Conservation (phyloP, 2,329 filamentous ascomycete species). For the Malbranchea zuffiana region DNA sequence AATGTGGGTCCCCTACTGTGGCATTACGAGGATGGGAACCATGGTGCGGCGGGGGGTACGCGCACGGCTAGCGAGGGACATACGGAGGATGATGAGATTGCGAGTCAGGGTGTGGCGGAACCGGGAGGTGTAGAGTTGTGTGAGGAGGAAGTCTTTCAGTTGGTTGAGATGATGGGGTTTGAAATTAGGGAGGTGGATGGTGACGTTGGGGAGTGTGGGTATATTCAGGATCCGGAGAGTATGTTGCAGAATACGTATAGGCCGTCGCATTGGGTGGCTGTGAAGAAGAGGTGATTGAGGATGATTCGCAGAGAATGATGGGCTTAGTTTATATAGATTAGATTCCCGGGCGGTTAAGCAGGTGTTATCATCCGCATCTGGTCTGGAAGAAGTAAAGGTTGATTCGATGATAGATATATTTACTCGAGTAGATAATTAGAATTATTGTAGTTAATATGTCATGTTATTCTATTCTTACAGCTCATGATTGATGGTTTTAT, state of each 20-base stretch:
- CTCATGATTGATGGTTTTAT: no score
- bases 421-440: no score
- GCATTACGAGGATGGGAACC: slow-evolving; percentile 77
- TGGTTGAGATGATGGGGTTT: slow-evolving; percentile 70
- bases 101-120: slow-evolving; percentile 60
- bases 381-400: no score
- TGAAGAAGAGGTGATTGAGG: slow-evolving; percentile 42
- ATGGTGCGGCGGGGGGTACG: slow-evolving; percentile 27
- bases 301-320: background rate
- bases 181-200: slow-evolving; percentile 53
- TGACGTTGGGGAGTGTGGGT: slow-evolving; percentile 49
- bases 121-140: slow-evolving; percentile 84
- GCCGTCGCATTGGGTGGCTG: slow-evolving; percentile 75
- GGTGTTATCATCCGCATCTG: no score
- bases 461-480: no score
- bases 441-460: no score
- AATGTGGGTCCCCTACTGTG: slow-evolving; percentile 87
- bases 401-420: no score
- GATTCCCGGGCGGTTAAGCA: no score
- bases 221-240: slow-evolving; percentile 73
- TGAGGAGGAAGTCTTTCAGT: slow-evolving; percentile 70
- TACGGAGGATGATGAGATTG: slow-evolving; percentile 36
- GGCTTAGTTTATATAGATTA: no score
- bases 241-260: slow-evolving; percentile 78
- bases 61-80: slow-evolving; percentile 36